These are phyloP conservation scores for Leccinum subtestaceum DNA, from an alignment of 768 basidiomycete genomes.

Conservation along the genomic window DNA sequence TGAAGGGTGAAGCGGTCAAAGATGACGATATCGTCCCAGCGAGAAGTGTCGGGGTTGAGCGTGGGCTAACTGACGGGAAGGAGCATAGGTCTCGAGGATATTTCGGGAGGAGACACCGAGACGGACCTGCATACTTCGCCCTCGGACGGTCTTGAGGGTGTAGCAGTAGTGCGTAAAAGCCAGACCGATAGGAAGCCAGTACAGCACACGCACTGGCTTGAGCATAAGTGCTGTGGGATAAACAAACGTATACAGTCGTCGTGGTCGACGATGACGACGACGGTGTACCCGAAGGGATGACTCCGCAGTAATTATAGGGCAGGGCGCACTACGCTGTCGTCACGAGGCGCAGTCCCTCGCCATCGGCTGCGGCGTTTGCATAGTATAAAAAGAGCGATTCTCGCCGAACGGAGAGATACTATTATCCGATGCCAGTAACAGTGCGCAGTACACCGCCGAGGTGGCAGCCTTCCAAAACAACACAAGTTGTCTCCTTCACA, in stretches of 20 bases:
- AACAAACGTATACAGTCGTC: neutral
- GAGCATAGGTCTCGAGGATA: neutral
- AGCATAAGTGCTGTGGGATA: neutral
- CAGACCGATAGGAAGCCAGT: slow-evolving; percentile 57
- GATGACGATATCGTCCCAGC: slow-evolving; percentile 57
- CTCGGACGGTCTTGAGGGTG: slow-evolving; percentile 52
- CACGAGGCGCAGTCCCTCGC: neutral
- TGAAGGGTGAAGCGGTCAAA: slow-evolving; percentile 54
- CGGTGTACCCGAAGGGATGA: too few species aligned
- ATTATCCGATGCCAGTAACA: neutral
- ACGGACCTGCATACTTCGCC: slow-evolving; percentile 72
- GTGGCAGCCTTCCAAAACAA: slow-evolving; percentile 18
- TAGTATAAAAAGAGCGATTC: neutral
- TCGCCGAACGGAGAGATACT: too few species aligned
- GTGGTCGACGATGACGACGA: neutral
- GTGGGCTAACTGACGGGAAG: slow-evolving; percentile 55
- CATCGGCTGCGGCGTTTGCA: neutral
- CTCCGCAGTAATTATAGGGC: neutral
- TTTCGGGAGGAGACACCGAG: slow-evolving; percentile 2
- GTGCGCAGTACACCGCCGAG: slow-evolving; percentile 11
- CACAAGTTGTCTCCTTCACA: slow-evolving; percentile 6
- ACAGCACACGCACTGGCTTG: slow-evolving; percentile 32
- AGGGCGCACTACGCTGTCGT: neutral
- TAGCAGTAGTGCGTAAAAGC: slow-evolving; percentile 50
- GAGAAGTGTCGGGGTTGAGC: slow-evolving; percentile 68